Percentiles rank a stretch among this genome's conserved stretches.
These are phyloP conservation scores for Penicillium sp. DNA, from an alignment of 2,329 filamentous ascomycete species.

Conservation along the genomic window DNA sequence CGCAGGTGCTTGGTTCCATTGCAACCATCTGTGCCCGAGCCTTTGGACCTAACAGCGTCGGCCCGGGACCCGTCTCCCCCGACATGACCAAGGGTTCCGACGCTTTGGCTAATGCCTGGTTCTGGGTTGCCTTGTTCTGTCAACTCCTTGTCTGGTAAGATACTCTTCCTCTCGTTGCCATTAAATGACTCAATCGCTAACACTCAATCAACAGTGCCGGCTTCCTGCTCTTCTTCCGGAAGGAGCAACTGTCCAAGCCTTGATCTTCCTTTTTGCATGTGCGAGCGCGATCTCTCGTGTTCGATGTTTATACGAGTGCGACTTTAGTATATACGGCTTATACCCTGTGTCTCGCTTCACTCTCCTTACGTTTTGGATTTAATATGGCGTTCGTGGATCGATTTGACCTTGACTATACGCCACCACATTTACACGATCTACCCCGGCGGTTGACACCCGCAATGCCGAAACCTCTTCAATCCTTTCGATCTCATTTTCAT, in stretches of 20 bases:
- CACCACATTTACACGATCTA: not conserved
- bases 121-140: conserved; percentile 62
- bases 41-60: conserved; percentile 60
- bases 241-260: conserved; percentile 48
- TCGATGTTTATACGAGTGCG: not conserved
- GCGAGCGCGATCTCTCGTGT: not conserved
- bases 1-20: conserved; percentile 63
- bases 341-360: conserved; percentile 1
- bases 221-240: conserved; percentile 48
- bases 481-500: not conserved
- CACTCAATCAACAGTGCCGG: conserved; percentile 28
- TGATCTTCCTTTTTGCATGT: conserved; percentile 21
- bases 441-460: not conserved
- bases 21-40: conserved; percentile 64
- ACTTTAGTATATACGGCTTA: conserved; percentile 3
- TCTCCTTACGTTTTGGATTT: not conserved
- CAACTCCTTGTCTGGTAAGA: conserved; percentile 56
- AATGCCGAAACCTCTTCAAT: not conserved
- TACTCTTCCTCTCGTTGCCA: not conserved
- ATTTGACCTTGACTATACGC: not conserved
- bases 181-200: not conserved
- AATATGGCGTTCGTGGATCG: not conserved
- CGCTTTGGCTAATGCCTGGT: conserved; percentile 54
- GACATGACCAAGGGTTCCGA: conserved; percentile 55
- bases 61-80: conserved; percentile 63